These are phyloP conservation scores for Sphaerostilbella broomeana DNA, from an alignment of 2,329 filamentous ascomycete genomes.

Conservation along the genomic window DNA sequence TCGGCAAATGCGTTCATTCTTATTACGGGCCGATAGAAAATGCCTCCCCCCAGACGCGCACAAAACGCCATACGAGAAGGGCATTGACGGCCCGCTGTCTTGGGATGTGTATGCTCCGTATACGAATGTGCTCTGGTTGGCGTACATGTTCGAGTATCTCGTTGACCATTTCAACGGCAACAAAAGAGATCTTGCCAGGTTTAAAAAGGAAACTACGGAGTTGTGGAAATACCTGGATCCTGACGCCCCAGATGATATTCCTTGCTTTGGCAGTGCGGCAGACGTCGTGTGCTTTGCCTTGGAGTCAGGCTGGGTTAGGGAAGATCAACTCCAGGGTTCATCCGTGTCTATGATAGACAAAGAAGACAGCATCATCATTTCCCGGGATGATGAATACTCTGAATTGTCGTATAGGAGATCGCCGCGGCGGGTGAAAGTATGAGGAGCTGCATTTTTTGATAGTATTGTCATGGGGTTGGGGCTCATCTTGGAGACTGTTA, in stretches of 20 bases:
- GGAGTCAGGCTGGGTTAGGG: conserved; percentile 51
- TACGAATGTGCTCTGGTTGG: conserved; percentile 60
- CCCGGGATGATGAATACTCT: conserved; percentile 22
- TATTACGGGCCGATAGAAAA: conserved; percentile 44
- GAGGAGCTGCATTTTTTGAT: too few species aligned
- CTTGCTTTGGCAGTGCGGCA: conserved; percentile 48
- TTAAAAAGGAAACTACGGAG: conserved; percentile 44
- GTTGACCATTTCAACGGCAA: conserved; percentile 40
- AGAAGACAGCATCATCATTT: conserved; percentile 36
- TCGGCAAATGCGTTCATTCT: conserved; percentile 54
- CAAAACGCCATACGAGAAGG: conserved; percentile 39
- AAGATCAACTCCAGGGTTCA: conserved; percentile 42
- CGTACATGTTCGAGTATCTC: conserved; percentile 54
- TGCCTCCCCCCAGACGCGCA: conserved; percentile 44
- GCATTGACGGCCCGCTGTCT: conserved; percentile 41
- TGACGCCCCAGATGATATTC: conserved; percentile 38
- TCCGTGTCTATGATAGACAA: conserved; percentile 30
- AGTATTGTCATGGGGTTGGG: too few species aligned
- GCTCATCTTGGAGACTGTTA: too few species aligned
- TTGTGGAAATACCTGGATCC: conserved; percentile 49
- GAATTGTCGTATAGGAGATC: conserved; percentile 21
- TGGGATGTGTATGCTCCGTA: conserved; percentile 54
- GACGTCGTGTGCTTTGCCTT: conserved; percentile 52
- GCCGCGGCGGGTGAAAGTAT: conserved; percentile 14
- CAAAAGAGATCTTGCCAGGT: conserved; percentile 38